Base-by-base conservation (phyloP, 169 alveolate species). In the Plasmodium cynomolgi region DNA sequence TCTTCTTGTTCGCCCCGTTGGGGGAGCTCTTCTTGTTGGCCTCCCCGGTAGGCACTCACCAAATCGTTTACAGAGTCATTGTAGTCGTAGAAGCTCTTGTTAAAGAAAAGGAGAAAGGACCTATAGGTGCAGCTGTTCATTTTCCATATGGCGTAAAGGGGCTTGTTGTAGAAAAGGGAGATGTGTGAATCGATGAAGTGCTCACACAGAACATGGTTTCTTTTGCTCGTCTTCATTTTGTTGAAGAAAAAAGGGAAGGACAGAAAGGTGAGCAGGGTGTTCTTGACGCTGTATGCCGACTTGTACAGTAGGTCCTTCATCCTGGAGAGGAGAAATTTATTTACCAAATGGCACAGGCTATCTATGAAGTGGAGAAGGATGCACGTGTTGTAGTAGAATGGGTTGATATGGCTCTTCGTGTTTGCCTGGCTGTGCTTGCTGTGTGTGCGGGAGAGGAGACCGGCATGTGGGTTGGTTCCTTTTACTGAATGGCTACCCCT, bases 171-270 rank as follows among this genome's bases (percentile, higher is more conserved):
- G 7, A 39, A 77, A 26, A 50, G 71, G 50, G 79, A 86, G 33
- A 86, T 77, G 11, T 86, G 93, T 3, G 93, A 86, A 75, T 86
- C 93, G 20, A 86, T 86, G 29, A 86, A 86, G 68, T 86, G 93
- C 23, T 86, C 93, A 26, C 93, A 86, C 62, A 13, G n/a, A 2
- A 86, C 41, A 56, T 75, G 68, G 50, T 75, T 13, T 8, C 29
- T 33, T 86, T 50, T 50, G 9, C 20, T 56, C 3, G 15, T 79
- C 81, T 75, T 86, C 1, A 77, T 9, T 86, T 86, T 74, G 29
- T 79, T 62, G 41, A 86, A 75, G 41, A 86, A 86, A 86, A 86
- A 86, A 20, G 93, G 93, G 26, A 86, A 86, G 0, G 93, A 86
- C 3, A 86, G 71, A 77, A 86, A 86, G 58, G 93, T 86, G 4